Evolutionary conservation across 2,329 filamentous ascomycete species (phyloP).

Genomic region (Paecilomyces variotii): DNA sequence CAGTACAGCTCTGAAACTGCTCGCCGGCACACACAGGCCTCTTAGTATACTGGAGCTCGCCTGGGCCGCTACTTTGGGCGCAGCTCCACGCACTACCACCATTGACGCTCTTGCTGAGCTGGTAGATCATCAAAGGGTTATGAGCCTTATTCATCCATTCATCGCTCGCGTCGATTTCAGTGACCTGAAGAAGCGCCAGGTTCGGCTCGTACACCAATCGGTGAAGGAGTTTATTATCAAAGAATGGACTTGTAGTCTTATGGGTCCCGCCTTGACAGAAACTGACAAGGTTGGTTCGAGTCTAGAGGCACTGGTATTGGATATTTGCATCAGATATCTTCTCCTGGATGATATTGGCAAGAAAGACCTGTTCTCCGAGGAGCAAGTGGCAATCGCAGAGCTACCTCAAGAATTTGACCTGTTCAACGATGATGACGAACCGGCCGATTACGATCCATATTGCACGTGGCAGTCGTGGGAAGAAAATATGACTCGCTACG

Average conservation of each 20-base stretch:
- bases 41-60: constrained; percentile 23
- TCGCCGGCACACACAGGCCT: constrained; percentile 13
- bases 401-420: constrained; percentile 16
- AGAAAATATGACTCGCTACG: constrained; percentile 19
- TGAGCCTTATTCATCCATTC: constrained; percentile 12
- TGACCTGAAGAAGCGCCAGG: constrained; percentile 9
- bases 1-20: constrained; percentile 13
- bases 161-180: constrained; percentile 9
- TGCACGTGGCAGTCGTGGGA: constrained; percentile 25
- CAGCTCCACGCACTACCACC: constrained; percentile 10
- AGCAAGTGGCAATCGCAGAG: constrained; percentile 15
- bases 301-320: constrained; percentile 15
- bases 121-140: constrained; percentile 20
- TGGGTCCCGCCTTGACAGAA: background rate
- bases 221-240: constrained; percentile 11
- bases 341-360: constrained; percentile 19
- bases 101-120: constrained; percentile 11
- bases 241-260: constrained; percentile 1
- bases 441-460: constrained; percentile 11
- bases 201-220: constrained; percentile 14
- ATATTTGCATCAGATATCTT: constrained; percentile 15
- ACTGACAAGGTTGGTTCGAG: constrained; percentile 3
- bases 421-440: constrained; percentile 14
- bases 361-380: constrained; percentile 19
- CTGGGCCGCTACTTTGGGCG: constrained; percentile 18